Percentiles rank a stretch among this genome's conserved stretches.
Conservation (phyloP, 305 asterid genomes). For the Fraxinus platypoda region DNA sequence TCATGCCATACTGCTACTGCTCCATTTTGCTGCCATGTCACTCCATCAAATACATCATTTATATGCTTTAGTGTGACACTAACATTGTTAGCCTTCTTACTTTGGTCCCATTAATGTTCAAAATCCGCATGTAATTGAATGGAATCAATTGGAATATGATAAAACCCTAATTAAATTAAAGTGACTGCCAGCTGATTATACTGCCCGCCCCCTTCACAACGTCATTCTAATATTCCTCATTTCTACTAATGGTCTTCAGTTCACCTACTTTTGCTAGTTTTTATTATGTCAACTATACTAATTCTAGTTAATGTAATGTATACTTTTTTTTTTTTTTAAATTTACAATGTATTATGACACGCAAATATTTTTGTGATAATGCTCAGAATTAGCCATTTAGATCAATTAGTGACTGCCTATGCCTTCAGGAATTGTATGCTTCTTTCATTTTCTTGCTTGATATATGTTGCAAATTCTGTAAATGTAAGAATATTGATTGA, state of each 20-base stretch:
- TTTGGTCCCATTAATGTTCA: background rate
- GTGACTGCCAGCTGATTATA: constrained; percentile 14
- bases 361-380: background rate
- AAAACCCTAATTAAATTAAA: background rate
- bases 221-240: background rate
- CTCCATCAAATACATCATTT: constrained; percentile 7
- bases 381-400: constrained; percentile 8
- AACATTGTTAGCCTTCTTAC: background rate
- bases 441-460: background rate
- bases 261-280: constrained; percentile 4
- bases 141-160: constrained; percentile 2
- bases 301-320: background rate
- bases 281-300: background rate
- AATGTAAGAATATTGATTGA: background rate
- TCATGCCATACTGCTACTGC: background rate
- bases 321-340: background rate
- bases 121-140: background rate
- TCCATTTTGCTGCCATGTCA: constrained; percentile 1
- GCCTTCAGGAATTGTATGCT: background rate
- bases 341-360: background rate
- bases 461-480: background rate
- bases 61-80: constrained; percentile 3
- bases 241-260: background rate
- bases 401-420: background rate
- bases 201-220: background rate